Conservation (phyloP, 225 moss, liverwort and hornwort species). For the Asterella californica region DNA sequence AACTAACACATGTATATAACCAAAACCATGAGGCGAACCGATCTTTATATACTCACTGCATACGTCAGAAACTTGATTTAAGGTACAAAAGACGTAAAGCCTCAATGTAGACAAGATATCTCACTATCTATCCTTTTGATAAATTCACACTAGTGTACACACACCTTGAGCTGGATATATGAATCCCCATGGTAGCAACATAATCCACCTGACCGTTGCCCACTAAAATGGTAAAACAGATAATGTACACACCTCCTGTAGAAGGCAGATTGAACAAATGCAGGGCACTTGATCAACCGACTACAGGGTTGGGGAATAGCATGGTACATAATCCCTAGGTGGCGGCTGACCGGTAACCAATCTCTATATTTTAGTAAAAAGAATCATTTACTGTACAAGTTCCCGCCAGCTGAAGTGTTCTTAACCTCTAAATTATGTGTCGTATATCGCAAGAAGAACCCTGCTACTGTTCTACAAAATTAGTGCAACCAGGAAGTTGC, state of each 20-base stretch:
- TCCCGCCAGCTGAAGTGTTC: not conserved
- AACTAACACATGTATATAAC: no score
- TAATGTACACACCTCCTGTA: not conserved
- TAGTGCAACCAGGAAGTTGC: conserved; percentile 4
- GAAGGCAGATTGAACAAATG: not conserved
- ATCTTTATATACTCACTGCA: no score
- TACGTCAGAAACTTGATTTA: no score
- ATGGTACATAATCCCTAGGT: conserved; percentile 15
- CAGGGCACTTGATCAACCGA: not conserved
- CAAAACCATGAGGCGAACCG: no score
- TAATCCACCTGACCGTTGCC: not conserved
- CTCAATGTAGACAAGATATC: not conserved
- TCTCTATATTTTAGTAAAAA: not conserved
- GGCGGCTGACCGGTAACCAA: not conserved
- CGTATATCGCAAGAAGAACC: conserved; percentile 4
- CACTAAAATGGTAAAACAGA: not conserved
- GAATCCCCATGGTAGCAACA: not conserved
- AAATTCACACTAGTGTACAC: not conserved
- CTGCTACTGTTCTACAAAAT: conserved; percentile 25
- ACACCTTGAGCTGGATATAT: not conserved
- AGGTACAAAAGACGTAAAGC: no score
- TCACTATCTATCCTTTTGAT: not conserved
- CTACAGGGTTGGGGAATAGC: not conserved
- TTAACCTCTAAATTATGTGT: not conserved
- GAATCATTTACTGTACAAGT: conserved; percentile 11